Conservation (phyloP, 164 flowering plant genomes). For the Umbellularia californica region DNA sequence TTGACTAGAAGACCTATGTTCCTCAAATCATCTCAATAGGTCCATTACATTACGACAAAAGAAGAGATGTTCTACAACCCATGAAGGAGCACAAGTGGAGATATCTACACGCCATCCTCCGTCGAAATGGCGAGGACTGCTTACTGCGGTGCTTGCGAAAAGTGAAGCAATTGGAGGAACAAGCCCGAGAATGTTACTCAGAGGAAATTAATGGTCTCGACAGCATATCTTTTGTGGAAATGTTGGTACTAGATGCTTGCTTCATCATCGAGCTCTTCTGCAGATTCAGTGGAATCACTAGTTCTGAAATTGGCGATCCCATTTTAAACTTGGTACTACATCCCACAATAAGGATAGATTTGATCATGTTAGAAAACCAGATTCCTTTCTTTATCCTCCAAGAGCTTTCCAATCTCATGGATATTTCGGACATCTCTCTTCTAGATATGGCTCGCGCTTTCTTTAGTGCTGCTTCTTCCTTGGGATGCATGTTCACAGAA, state of each 20-base stretch:
- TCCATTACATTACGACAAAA: neutral
- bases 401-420: neutral
- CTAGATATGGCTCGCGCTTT: neutral
- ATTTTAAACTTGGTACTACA: neutral
- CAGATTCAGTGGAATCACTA: slow-evolving; percentile 51
- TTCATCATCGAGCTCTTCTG: too few species aligned
- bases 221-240: too few species aligned
- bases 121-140: slow-evolving; percentile 29
- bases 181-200: slow-evolving; percentile 48
- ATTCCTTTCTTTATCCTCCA: neutral
- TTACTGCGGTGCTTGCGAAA: slow-evolving; percentile 35
- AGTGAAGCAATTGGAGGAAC: slow-evolving; percentile 30
- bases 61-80: neutral
- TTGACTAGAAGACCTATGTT: neutral
- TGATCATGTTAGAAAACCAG: neutral
- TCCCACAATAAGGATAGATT: neutral
- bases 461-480: neutral
- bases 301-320: slow-evolving; percentile 53
- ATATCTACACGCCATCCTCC: neutral
- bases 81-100: slow-evolving; percentile 6
- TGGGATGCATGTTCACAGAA: neutral
- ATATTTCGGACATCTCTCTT: neutral
- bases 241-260: too few species aligned
- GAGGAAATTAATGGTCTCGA: slow-evolving; percentile 35
- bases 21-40: neutral